Evolutionary conservation across 257 asterid species (phyloP), one percentile per base, ranked within the genome.

Genomic region (Nyctanthes arbortristis): DNA sequence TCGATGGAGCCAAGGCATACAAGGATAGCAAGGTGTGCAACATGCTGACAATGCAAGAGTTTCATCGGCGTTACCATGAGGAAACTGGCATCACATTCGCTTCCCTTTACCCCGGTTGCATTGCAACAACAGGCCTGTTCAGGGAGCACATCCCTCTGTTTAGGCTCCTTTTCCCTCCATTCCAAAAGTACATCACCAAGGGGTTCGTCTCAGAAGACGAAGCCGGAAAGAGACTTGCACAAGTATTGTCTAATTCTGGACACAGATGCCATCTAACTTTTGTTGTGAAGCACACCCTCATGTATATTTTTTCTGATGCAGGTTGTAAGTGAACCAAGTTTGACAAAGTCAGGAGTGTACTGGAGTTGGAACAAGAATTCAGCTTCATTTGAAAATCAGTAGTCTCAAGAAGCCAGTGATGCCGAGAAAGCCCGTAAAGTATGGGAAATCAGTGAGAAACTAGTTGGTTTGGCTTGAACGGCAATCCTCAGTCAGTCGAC

Each of bases 281-380:
- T 45, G 25, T n/a, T 5, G 55, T n/a, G 55, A 45, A 45, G 55
- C 55, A 45, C 6, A 45, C 16, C 16, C 25, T 45, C 2, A 20
- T 22, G 9, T 22, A 20, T n/a, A n/a, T 13, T 59, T 7, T 16
- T 69, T 4, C 8, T 59, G 12, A 62, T 75, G 33, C 82, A 91
- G 96, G 98, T 93, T 52, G 97, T 93, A 43, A 83, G 88, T 13
- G 98, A 93, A 75, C 96, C 96, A 59, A 93, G 97, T 84, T 71
- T 93, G 87, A 84, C 96, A 5, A 93, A 93, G 79, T 93, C 98
- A 3, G 98, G 98, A 25, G 97, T 93, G 4, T 93, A 93, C 78
- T 93, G 98, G 98, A 93, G 98, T 88, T 93, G 98, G 98, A 93
- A 93, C 82, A 88, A 90, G 75, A 80, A 84, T 73, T 93, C 98